phyloP scores from a whole-genome alignment of 768 basidiomycete genomes.

The Chiua virens region DNA sequence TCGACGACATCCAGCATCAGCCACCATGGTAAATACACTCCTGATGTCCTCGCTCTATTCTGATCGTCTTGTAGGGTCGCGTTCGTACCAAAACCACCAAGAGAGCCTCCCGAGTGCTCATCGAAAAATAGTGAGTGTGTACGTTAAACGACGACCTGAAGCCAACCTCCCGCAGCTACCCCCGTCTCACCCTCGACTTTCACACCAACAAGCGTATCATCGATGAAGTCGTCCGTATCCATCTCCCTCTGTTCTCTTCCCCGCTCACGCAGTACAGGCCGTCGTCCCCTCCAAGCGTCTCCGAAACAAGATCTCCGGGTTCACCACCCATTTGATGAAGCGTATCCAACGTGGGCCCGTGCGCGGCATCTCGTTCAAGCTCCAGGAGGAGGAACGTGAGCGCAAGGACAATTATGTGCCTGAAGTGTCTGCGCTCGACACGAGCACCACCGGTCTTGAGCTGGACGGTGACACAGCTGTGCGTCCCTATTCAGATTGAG shows the following conservation, averaged over 20 bases:
- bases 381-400: conserved; percentile 99
- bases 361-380: conserved; percentile 99
- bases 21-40: conserved; percentile 49
- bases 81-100: conserved; percentile 99
- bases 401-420: conserved; percentile 99
- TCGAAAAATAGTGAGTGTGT: conserved; percentile 92
- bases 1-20: conserved; percentile 20
- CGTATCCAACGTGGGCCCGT: conserved; percentile 98
- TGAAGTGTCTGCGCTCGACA: conserved; percentile 95
- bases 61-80: conserved; percentile 67
- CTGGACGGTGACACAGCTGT: conserved; percentile 95
- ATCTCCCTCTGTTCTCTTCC: neutral
- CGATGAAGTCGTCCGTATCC: conserved; percentile 83
- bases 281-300: conserved; percentile 97
- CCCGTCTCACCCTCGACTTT: conserved; percentile 98
- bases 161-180: conserved; percentile 63
- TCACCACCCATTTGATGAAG: conserved; percentile 99
- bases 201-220: conserved; percentile 99
- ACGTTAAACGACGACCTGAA: neutral
- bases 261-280: conserved; percentile 47
- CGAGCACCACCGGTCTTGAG: conserved; percentile 68
- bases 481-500: conserved; percentile 22
- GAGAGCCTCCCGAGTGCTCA: conserved; percentile 97
- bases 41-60: conserved; percentile 8
- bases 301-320: conserved; percentile 99